Base-by-base conservation (phyloP, 106 monocot genomes). In the Cymbidium sinense region DNA sequence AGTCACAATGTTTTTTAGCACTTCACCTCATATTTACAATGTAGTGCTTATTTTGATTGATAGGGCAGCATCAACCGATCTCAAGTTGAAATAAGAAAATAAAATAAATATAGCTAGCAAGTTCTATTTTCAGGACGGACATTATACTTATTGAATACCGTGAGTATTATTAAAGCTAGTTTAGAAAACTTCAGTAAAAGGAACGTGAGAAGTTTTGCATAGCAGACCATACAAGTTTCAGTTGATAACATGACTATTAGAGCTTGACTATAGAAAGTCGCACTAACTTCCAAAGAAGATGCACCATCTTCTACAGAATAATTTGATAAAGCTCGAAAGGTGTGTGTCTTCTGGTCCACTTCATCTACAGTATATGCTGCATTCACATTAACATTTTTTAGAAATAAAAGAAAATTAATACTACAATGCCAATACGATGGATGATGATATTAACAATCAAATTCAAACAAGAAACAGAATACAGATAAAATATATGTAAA, bases 341-440 rank as follows among this genome's bases (percentile, higher is more conserved):
- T 19, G 19, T 21, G 65, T n/a, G 76, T 79, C 77, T 81, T 84
- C 33, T 87, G 61, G 1, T 82, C 76, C 79, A 87, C 51, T 79
- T 87, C 84, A 73, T 87, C 82, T n/a, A 74, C 61, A 10, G 82
- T 47, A 76, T 87, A 87, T 33, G 84, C 87, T 87, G 82, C 33
- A 74, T 47, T 44, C 7, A 44, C n/a, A 43, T 23, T 25, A 43
- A 44, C 43, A 43, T 27, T 20, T 12, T 27, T 74, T 74, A 25
- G 28, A 25, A 74, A 74, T 20, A 72, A 37, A 19, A 67, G 33
- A 67, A 67, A 33, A 67, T 67, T 33, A 67, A 67, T 17, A 33
- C 31, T 13, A 15, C 67, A 67, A 67, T 15, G 52, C 7, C 58
- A 47, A 47, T 13, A 58, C 23, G 58, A 67, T 13, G 67, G 31